Evolutionary conservation across 345 rosid species (phyloP).

Genomic region (Dipteronia dyeriana): DNA sequence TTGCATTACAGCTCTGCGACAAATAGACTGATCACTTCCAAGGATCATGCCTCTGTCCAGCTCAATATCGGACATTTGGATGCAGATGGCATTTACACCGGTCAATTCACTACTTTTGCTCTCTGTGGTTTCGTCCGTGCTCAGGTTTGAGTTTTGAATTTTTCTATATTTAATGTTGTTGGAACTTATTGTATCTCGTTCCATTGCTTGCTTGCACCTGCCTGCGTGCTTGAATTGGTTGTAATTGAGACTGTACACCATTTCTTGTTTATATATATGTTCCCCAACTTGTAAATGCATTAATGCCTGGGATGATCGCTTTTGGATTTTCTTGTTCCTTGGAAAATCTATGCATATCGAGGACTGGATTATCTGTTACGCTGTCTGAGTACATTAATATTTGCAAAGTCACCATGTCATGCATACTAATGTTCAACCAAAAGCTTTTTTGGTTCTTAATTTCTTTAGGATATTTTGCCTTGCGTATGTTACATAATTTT

Average conservation of each 20-base stretch:
- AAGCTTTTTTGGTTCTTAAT: neutral
- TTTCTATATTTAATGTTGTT: neutral
- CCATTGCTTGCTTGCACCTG: no score
- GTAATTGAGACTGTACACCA: neutral
- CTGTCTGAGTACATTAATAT: neutral
- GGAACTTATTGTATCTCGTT: neutral
- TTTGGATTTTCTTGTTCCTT: neutral
- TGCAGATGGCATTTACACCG: conserved; percentile 49
- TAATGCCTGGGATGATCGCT: neutral
- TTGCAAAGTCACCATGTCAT: neutral
- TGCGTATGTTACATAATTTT: neutral
- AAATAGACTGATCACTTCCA: conserved; percentile 60
- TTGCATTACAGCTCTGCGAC: conserved; percentile 54
- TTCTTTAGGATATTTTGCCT: neutral
- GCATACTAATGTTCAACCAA: no score
- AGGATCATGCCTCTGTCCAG: conserved; percentile 65
- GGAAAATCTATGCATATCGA: neutral
- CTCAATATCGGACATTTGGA: conserved; percentile 58
- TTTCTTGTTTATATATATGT: neutral
- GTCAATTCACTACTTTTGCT: conserved; percentile 51
- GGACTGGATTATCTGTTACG: no score
- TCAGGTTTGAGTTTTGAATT: conserved; percentile 32
- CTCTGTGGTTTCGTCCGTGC: conserved; percentile 58
- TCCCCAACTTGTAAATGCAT: neutral
- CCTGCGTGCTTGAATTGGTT: neutral